phyloP scores from a whole-genome alignment of 148 eudicot species.

The Vaccinium corymbosum region DNA sequence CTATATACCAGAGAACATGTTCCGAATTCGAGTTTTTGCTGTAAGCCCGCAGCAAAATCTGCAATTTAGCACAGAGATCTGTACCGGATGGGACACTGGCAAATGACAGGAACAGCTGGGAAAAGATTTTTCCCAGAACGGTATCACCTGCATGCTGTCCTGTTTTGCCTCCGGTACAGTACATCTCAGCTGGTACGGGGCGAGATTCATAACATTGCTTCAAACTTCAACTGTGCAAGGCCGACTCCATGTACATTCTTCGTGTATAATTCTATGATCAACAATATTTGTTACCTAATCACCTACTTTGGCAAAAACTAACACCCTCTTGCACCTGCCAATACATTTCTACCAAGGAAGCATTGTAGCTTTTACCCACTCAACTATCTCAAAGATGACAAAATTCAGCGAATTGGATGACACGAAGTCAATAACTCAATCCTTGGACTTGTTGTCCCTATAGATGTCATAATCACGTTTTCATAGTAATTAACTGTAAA shows the following conservation, averaged over 20 bases:
- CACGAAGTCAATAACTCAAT: neutral
- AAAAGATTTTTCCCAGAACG: too few relatives aligned
- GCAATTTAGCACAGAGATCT: too few relatives aligned
- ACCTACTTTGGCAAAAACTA: neutral
- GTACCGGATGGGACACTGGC: too few relatives aligned
- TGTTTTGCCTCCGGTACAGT: too few relatives aligned
- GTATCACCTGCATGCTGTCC: too few relatives aligned
- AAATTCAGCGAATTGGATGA: neutral
- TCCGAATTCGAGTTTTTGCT: too few relatives aligned
- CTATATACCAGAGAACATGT: too few relatives aligned
- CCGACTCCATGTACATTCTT: neutral
- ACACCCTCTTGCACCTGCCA: neutral
- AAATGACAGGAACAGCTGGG: too few relatives aligned
- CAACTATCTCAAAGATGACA: slow-evolving; percentile 4
- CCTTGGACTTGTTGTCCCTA: neutral
- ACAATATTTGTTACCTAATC: slow-evolving; percentile 2
- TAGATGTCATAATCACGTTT: neutral
- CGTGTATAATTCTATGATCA: neutral
- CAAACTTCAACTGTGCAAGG: neutral
- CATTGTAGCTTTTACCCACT: slow-evolving; percentile 1
- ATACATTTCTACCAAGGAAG: neutral
- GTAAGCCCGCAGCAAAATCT: too few relatives aligned
- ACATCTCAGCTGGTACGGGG: too few relatives aligned
- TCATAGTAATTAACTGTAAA: neutral
- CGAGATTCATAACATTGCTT: too few relatives aligned